Conservation (phyloP, 106 monocot genomes). For the Dendrobium officinale region DNA sequence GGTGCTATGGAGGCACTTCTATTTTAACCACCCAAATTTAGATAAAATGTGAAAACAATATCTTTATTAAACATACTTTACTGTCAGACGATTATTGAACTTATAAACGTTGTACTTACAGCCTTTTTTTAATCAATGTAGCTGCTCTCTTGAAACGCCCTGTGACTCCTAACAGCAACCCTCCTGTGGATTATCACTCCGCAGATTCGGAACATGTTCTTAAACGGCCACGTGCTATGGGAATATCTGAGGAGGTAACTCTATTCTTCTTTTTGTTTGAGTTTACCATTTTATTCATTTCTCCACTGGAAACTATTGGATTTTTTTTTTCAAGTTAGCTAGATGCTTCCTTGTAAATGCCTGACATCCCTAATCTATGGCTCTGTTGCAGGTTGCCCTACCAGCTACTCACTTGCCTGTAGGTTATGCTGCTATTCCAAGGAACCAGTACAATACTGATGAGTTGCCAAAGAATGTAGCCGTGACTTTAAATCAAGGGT, state of each 20-base stretch:
- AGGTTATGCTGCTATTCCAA: conserved; percentile 18
- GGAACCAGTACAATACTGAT: conserved; percentile 18
- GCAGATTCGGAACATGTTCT: conserved; percentile 60
- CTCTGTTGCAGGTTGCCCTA: conserved; percentile 17
- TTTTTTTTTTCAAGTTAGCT: not conserved
- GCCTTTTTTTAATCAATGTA: conserved; percentile 2
- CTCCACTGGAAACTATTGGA: not conserved
- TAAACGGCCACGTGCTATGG: conserved; percentile 43
- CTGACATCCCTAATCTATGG: not conserved
- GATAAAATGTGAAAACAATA: not conserved
- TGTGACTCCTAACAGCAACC: conserved; percentile 34
- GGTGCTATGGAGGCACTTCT: too few species aligned
- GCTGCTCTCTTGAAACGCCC: conserved; percentile 52
- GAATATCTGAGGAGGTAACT: conserved; percentile 56
- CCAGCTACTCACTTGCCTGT: conserved; percentile 17
- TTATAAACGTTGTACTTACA: not conserved
- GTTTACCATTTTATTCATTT: conserved; percentile 1
- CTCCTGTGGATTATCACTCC: conserved; percentile 49
- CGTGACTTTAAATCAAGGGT: conserved; percentile 29
- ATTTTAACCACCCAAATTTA: too few species aligned
- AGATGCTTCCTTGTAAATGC: not conserved
- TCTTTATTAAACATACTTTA: not conserved
- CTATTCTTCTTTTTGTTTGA: not conserved
- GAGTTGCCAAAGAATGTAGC: conserved; percentile 35
- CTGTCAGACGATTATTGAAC: not conserved